Base-by-base conservation (phyloP, 768 basidiomycete species). In the Phlebiopsis flavidoalba region DNA sequence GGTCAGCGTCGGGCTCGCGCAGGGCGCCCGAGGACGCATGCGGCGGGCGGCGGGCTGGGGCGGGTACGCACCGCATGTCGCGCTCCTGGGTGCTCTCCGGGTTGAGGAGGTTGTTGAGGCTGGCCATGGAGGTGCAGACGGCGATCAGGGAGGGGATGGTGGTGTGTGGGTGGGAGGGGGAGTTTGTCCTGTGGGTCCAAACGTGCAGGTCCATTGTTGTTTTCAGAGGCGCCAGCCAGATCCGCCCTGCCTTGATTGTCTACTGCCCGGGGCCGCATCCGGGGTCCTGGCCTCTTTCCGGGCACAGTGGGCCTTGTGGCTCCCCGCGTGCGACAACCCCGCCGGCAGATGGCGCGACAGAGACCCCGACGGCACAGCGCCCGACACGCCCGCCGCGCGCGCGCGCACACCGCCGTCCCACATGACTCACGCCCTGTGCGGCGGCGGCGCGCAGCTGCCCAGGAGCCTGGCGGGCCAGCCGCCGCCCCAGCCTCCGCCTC, bases 51-150 rank as follows among this genome's bases (percentile, higher is more conserved):
- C 31, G 10, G 36, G 54, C 47, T 40, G 31, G 57, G 24, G 49
- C 24, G 55, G 56, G 10, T n/a, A 55, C 64, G 46, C 58, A 67
- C 69, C 67, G 63, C 58, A 61, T 55, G 12, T 66, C 63, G 14
- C 62, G 59, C 52, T 70, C 67, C 49, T 66, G 65, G 43, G 60
- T 61, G 36, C 64, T 65, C 35, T 69, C 68, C 2, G 70, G 70
- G 60, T 71, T 71, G 62, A 71, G 68, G 59, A 71, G 67, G 63
- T 57, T 65, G 61, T 71, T 68, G 63, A 71, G 67, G 58, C 62
- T 66, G 53, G 70, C 60, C 70, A 71, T 71, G 58, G 50, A 43
- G 58, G 55, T 33, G 55, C 48, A 40, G 58, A 22, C 24, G 58
- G 60, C 54, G 54, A 55, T 55, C 54, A 55, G 54, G 54, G 37